Conservation (phyloP, 352 stramenopile genomes). For the Globisporangium mamillatum region DNA sequence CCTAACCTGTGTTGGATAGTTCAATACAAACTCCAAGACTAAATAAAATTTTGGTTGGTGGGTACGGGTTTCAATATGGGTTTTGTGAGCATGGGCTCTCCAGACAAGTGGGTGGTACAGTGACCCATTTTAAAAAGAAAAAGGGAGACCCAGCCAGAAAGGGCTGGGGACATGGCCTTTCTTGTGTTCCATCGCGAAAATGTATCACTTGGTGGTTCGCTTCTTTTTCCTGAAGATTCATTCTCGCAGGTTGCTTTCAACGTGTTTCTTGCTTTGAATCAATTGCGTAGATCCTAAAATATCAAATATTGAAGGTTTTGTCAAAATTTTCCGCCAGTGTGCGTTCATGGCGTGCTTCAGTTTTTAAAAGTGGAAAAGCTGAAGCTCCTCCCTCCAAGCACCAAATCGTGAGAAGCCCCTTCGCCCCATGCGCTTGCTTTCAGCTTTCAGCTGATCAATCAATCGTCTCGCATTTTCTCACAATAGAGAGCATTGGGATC, state of each 20-base stretch:
- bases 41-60: neutral
- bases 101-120: neutral
- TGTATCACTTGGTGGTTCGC: neutral
- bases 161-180: neutral
- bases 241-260: neutral
- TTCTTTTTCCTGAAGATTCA: neutral
- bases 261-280: neutral
- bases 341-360: conserved; percentile 1
- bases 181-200: neutral
- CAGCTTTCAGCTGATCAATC: too few species aligned
- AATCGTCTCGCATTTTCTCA: too few species aligned
- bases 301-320: neutral
- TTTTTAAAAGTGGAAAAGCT: neutral
- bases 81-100: neutral
- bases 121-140: neutral
- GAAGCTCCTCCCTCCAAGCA: conserved; percentile 1
- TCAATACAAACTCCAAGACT: neutral
- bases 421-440: too few species aligned
- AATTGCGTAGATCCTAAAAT: neutral
- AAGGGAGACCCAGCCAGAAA: conserved; percentile 6
- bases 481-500: too few species aligned
- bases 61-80: neutral
- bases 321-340: neutral
- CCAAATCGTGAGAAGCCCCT: neutral
- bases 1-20: neutral